Evolutionary conservation across 768 basidiomycete species (phyloP).

Genomic region (Coprinopsis marcescibilis): DNA sequence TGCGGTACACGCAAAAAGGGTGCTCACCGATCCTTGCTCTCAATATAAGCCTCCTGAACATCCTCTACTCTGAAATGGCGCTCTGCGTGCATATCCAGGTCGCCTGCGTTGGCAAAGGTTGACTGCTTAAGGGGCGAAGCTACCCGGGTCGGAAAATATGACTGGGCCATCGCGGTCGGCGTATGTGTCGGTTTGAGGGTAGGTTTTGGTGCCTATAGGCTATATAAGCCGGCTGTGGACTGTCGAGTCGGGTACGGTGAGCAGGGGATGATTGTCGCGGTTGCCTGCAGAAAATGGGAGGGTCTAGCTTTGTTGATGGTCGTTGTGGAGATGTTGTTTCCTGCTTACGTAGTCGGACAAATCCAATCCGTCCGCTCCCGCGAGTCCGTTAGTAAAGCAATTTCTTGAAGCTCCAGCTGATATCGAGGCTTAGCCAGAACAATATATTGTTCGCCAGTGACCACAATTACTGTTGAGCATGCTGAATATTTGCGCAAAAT

Average conservation of each 20-base stretch:
- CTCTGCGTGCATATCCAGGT: slow-evolving; percentile 26
- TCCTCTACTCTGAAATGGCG: slow-evolving; percentile 57
- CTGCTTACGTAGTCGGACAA: slow-evolving; percentile 1
- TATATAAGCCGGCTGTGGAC: slow-evolving; percentile 1
- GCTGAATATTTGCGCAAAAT: no score
- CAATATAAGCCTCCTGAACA: slow-evolving; percentile 70
- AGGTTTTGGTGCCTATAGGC: not conserved
- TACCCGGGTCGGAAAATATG: slow-evolving; percentile 31
- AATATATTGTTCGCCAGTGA: no score
- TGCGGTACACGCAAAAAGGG: not conserved
- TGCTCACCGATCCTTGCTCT: slow-evolving; percentile 69
- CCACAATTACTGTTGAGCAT: no score
- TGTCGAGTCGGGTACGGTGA: not conserved
- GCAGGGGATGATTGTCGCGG: not conserved
- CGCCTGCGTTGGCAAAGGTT: slow-evolving; percentile 20
- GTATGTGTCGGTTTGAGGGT: not conserved
- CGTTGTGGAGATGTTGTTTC: slow-evolving; percentile 3
- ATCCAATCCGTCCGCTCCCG: no score
- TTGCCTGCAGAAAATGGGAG: slow-evolving; percentile 3
- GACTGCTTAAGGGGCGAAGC: slow-evolving; percentile 29
- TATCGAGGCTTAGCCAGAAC: no score
- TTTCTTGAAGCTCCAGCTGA: no score
- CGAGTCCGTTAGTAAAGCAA: no score
- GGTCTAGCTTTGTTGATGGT: slow-evolving; percentile 1
- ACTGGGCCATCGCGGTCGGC: slow-evolving; percentile 34